A percentile compares a stretch with the other conserved stretches of the same genome.
Evolutionary conservation across 331 rosid species (phyloP).

Genomic region (Stylosanthes scabra): DNA sequence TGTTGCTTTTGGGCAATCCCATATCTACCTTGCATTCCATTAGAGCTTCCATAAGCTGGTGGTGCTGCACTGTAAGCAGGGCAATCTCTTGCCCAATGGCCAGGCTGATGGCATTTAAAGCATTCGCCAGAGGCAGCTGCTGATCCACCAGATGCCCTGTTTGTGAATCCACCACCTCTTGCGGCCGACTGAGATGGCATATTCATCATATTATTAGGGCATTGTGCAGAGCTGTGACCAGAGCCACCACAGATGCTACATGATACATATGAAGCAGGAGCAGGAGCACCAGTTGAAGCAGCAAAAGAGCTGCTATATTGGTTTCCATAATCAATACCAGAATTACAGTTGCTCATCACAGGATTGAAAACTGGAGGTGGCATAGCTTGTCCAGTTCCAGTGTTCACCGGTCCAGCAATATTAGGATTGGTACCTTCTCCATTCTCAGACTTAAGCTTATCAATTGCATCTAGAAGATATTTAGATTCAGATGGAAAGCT

Average conservation of each 20-base stretch:
- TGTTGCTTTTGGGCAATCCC: constrained; percentile 55
- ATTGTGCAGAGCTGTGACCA: constrained; percentile 73
- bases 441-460: constrained; percentile 55
- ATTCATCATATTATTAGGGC: constrained; percentile 60
- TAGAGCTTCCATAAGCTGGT: constrained; percentile 61
- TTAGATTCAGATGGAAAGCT: constrained; percentile 55
- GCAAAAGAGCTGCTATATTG: constrained; percentile 52
- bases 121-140: constrained; percentile 63
- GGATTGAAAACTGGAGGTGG: constrained; percentile 41
- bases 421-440: constrained; percentile 42
- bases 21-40: constrained; percentile 56
- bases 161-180: constrained; percentile 50
- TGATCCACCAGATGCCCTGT: constrained; percentile 52
- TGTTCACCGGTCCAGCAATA: constrained; percentile 40
- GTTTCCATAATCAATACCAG: constrained; percentile 63
- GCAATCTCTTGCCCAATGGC: constrained; percentile 90
- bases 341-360: constrained; percentile 36
- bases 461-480: constrained; percentile 62
- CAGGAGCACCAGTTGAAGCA: constrained; percentile 46
- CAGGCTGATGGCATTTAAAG: constrained; percentile 80
- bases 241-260: constrained; percentile 78
- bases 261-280: constrained; percentile 40
- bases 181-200: constrained; percentile 51
- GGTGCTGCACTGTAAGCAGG: constrained; percentile 56
- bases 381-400: constrained; percentile 47